These are phyloP conservation scores for Paraconiothyrium sp. DNA, from an alignment of 2,329 filamentous ascomycete genomes.

Conservation along the genomic window DNA sequence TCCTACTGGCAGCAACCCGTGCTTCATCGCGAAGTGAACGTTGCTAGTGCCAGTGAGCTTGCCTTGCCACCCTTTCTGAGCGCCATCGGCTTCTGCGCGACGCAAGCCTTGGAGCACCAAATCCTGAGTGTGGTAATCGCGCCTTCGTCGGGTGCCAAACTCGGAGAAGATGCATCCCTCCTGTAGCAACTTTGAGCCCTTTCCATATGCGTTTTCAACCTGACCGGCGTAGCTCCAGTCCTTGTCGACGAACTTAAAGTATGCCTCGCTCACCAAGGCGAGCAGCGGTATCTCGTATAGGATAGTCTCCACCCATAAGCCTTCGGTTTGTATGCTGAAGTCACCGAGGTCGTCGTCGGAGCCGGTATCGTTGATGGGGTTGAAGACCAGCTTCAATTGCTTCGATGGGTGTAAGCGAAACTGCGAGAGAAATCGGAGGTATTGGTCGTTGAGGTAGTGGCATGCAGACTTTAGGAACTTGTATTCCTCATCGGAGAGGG, in stretches of 20 bases:
- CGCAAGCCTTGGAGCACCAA: constrained; percentile 88
- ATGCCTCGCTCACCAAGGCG: constrained; percentile 91
- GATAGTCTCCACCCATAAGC: constrained; percentile 93
- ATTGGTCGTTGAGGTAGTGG: constrained; percentile 78
- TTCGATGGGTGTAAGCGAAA: constrained; percentile 84
- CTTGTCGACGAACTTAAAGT: constrained; percentile 94
- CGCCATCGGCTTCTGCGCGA: constrained; percentile 76
- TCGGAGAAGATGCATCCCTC: constrained; percentile 91
- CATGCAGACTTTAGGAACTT: constrained; percentile 81
- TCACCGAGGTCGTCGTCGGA: constrained; percentile 75
- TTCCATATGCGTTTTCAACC: constrained; percentile 82
- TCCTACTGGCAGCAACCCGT: constrained; percentile 83
- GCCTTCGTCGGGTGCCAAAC: constrained; percentile 87
- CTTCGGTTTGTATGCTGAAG: constrained; percentile 78
- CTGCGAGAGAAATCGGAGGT: constrained; percentile 81
- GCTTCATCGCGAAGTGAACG: constrained; percentile 95
- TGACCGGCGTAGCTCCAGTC: constrained; percentile 93
- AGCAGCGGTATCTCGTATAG: constrained; percentile 97
- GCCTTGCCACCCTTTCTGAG: constrained; percentile 71
- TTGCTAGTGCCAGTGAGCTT: constrained; percentile 91
- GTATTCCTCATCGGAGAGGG: constrained; percentile 80
- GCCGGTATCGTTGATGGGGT: constrained; percentile 63
- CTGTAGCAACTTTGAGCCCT: constrained; percentile 80
- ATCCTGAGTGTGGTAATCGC: constrained; percentile 95
- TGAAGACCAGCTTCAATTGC: constrained; percentile 78